A percentile compares a stretch with the other conserved stretches of the same genome.
These are phyloP conservation scores for Cinnamomum chago DNA, from an alignment of 164 flowering plant species.

Conservation along the genomic window DNA sequence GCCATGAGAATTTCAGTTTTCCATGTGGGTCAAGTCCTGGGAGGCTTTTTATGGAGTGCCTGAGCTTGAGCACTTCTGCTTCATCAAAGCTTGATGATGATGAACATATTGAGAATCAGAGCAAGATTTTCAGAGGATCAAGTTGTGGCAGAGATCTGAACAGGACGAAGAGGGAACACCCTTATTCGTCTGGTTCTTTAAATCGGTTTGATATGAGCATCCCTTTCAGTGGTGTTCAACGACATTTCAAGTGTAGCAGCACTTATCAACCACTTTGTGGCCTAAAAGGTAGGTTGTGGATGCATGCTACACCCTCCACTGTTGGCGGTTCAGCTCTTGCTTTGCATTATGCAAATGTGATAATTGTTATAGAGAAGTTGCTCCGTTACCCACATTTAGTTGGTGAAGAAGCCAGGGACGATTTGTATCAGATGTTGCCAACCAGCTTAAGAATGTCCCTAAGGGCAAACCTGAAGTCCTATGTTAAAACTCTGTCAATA, in stretches of 20 bases:
- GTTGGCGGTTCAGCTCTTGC: constrained; percentile 95
- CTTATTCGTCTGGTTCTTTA: constrained; percentile 27
- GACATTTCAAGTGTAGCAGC: constrained; percentile 21
- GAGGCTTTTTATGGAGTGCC: constrained; percentile 76
- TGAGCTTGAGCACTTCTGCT: constrained; percentile 68
- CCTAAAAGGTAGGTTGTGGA: constrained; percentile 46
- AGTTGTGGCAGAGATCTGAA: constrained; percentile 24
- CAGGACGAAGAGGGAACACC: constrained; percentile 35
- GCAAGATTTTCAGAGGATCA: constrained; percentile 36
- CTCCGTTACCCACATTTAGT: constrained; percentile 92
- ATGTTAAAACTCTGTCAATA: constrained; percentile 64
- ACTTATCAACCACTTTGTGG: constrained; percentile 30
- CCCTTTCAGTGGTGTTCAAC: constrained; percentile 32
- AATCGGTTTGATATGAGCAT: constrained; percentile 23
- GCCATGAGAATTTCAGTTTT: constrained; percentile 45
- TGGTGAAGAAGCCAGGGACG: constrained; percentile 95
- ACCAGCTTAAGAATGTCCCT: constrained; percentile 69
- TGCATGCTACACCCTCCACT: constrained; percentile 57
- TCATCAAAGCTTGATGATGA: constrained; percentile 50
- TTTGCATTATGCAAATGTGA: constrained; percentile 87
- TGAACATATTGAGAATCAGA: constrained; percentile 41
- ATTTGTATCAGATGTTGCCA: constrained; percentile 94
- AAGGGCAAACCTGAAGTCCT: constrained; percentile 61
- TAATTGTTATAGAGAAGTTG: constrained; percentile 86
- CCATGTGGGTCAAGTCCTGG: constrained; percentile 81